A percentile compares a stretch with the other conserved stretches of the same genome.
Evolutionary conservation across 768 basidiomycete genomes (phyloP).

Genomic region (Trichaptum fuscoviolaceum): DNA sequence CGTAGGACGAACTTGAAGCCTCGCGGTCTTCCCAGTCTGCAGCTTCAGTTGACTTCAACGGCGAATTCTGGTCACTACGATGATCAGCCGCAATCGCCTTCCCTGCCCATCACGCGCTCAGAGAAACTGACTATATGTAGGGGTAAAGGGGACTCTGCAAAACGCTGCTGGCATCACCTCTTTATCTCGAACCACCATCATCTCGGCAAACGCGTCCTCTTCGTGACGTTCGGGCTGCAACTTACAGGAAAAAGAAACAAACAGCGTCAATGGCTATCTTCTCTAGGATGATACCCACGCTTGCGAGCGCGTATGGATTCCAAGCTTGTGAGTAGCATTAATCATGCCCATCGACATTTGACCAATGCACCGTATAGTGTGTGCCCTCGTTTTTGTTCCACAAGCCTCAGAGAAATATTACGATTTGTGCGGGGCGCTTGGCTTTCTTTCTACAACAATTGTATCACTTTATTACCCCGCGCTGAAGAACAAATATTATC

Average conservation of each 20-base stretch:
- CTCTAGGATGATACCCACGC: conserved; percentile 46
- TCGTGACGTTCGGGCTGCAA: background rate
- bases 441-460: conserved; percentile 58
- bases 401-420: conserved; percentile 60
- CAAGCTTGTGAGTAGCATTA: conserved; percentile 35
- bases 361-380: conserved; percentile 27
- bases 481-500: conserved; percentile 44
- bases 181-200: background rate
- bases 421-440: conserved; percentile 59
- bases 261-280: conserved; percentile 37
- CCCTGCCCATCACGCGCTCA: background rate
- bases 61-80: background rate
- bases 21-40: too few relatives aligned
- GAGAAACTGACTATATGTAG: background rate
- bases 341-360: conserved; percentile 7
- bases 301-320: conserved; percentile 44
- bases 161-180: background rate
- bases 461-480: conserved; percentile 60
- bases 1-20: background rate
- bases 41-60: background rate
- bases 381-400: conserved; percentile 60
- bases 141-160: background rate
- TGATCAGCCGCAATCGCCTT: background rate
- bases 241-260: background rate
- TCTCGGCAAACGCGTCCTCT: background rate